Evolutionary conservation across 2,329 filamentous ascomycete species (phyloP).

Genomic region (Thelonectria olida): DNA sequence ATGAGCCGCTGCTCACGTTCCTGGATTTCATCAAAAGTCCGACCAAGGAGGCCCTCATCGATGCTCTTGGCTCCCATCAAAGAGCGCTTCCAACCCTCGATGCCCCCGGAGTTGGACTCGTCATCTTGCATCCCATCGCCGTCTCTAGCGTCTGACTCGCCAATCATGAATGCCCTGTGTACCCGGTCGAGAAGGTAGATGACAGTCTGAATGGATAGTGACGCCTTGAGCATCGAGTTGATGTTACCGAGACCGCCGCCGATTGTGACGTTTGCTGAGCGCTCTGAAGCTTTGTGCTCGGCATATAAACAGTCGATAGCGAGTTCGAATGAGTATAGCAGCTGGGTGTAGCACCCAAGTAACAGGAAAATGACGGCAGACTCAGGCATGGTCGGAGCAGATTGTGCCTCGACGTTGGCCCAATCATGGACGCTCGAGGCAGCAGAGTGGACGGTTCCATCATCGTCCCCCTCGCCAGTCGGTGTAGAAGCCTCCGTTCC

Average conservation of each 20-base stretch:
- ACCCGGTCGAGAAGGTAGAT: conserved; percentile 19
- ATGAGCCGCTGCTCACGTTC: conserved; percentile 20
- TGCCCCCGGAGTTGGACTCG: not conserved
- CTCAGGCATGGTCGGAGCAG: conserved; percentile 15
- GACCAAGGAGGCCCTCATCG: conserved; percentile 20
- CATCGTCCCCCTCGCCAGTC: conserved; percentile 3
- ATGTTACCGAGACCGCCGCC: conserved; percentile 7
- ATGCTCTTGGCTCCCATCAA: conserved; percentile 13
- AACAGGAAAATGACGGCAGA: conserved; percentile 21
- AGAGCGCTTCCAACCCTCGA: conserved; percentile 15
- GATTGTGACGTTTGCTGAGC: not conserved
- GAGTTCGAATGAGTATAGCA: conserved; percentile 21
- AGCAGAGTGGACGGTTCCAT: not conserved
- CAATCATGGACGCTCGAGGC: conserved; percentile 7
- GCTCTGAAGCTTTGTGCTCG: conserved; percentile 7
- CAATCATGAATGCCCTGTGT: conserved; percentile 10
- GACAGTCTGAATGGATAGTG: conserved; percentile 21
- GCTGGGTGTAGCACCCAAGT: conserved; percentile 22
- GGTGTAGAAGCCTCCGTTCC: not conserved
- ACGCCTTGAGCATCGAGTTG: conserved; percentile 20
- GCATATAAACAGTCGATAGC: conserved; percentile 20
- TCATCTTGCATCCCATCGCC: not conserved
- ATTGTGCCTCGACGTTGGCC: not conserved
- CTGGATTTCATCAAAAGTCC: conserved; percentile 21
- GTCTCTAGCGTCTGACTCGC: not conserved